Evolutionary conservation across 176 grass and related monocot genomes (phyloP), one percentile per base, ranked within the genome.

Genomic region (Carex myosuroides): DNA sequence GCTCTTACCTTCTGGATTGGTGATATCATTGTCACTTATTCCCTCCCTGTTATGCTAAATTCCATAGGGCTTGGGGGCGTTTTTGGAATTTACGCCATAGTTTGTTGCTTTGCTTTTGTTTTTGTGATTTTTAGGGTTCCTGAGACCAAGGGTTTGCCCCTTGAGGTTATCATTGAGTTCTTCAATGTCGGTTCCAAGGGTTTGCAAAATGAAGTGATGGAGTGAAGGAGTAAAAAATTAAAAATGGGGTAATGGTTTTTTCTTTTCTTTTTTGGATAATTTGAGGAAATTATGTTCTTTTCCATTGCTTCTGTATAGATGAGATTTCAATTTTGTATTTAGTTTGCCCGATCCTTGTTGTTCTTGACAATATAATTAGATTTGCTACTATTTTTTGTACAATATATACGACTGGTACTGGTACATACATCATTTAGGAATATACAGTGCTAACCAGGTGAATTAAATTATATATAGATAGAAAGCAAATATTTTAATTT

Each of bases 91-190:
- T 98, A 94, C 35, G 95, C 88, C 10, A 81, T 71, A 13, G 89
- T 94, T 1, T 93, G 92, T 84, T 89, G 93, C 86, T 0, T 90
- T 14, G 92, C 92, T 6, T 88, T 97, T 0, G 86, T 17, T 0
- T 94, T 97, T 82, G 90, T 94, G 10, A 87, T 87, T 35, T 87
- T 98, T 21, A 64, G 82, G 73, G 87, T 98, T 76, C 95, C 95
- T 4, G 92, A 98, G 90, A 98, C 95, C 8, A 94, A 94, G 79
- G 92, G 90, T 1, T 86, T 94, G 18, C 92, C 94, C 26, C 90
- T 92, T 10, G 94, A 97, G 84, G 92, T 94, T 64, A 97, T 94
- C 79, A 93, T 80, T 50, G 92, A 98, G 33, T 94, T 94, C 89
- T 94, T 98, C 89, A 91, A 87, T 62, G 84, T 98, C 8, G 90